Percentiles rank a stretch among this genome's conserved stretches.
These are phyloP conservation scores for Cylindricascospora bacillispora DNA, from an alignment of 1,139 yeast species.

Conservation along the genomic window DNA sequence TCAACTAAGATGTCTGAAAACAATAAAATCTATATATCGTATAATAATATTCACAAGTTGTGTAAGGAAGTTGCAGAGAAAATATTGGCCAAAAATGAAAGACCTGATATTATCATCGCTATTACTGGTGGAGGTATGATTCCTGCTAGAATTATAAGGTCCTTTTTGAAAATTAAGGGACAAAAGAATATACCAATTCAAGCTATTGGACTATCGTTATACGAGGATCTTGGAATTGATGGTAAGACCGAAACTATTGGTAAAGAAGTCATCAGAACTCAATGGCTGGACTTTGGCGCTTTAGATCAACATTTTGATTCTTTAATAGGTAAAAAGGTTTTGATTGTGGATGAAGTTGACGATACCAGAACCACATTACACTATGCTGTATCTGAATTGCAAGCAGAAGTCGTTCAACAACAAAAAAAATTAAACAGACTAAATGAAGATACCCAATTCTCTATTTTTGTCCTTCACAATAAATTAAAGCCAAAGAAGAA, in stretches of 20 bases:
- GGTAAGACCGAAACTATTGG: constrained; percentile 56
- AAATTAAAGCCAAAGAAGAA: constrained; percentile 46
- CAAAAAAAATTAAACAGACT: constrained; percentile 25
- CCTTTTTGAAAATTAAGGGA: constrained; percentile 78
- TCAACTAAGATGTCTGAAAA: constrained; percentile 7
- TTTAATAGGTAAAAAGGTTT: constrained; percentile 66
- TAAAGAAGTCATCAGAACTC: constrained; percentile 80
- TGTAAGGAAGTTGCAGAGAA: constrained; percentile 75
- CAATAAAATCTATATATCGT: constrained; percentile 67
- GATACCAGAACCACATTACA: constrained; percentile 92
- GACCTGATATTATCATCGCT: constrained; percentile 83
- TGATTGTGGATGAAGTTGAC: constrained; percentile 90
- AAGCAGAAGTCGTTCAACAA: constrained; percentile 63
- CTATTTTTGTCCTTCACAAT: constrained; percentile 47
- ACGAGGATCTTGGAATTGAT: constrained; percentile 64
- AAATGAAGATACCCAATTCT: constrained; percentile 35
- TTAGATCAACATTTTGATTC: constrained; percentile 43
- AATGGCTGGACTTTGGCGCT: constrained; percentile 78
- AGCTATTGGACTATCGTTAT: constrained; percentile 84
- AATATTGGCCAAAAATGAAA: constrained; percentile 45
- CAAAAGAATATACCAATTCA: constrained; percentile 83
- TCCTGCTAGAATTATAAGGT: constrained; percentile 88
- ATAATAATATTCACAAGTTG: constrained; percentile 85
- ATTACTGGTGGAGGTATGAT: constrained; percentile 91
- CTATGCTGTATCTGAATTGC: constrained; percentile 77